These are phyloP conservation scores for Exutisphaerella laricina DNA, from an alignment of 2,329 filamentous ascomycete genomes.

Conservation along the genomic window DNA sequence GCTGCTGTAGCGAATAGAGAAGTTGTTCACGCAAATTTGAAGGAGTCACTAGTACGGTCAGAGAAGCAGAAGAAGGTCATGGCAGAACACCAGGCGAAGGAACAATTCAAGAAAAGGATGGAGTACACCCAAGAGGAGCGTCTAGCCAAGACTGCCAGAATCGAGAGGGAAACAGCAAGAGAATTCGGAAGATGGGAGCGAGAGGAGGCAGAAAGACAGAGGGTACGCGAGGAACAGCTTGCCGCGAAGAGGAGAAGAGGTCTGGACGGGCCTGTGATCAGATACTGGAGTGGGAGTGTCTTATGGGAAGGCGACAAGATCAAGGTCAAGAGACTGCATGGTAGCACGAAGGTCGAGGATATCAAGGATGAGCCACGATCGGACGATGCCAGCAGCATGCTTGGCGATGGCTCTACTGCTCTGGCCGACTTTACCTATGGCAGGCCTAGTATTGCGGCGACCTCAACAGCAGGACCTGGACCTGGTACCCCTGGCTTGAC, in stretches of 20 bases:
- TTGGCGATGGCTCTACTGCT: neutral
- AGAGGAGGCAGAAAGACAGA: slow-evolving; percentile 80
- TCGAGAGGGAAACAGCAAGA: slow-evolving; percentile 78
- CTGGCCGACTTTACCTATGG: slow-evolving; percentile 6
- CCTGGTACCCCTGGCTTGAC: slow-evolving; percentile 13
- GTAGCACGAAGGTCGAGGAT: slow-evolving; percentile 26
- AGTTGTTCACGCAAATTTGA: slow-evolving; percentile 61
- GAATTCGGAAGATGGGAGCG: slow-evolving; percentile 89
- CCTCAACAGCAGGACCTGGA: slow-evolving; percentile 1
- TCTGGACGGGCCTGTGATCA: slow-evolving; percentile 81
- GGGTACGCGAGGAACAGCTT: slow-evolving; percentile 74
- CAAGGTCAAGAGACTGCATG: slow-evolving; percentile 46
- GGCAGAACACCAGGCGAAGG: slow-evolving; percentile 54
- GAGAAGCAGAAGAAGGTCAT: slow-evolving; percentile 63
- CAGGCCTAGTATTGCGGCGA: slow-evolving; percentile 5
- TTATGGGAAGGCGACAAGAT: slow-evolving; percentile 73
- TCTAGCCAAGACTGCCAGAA: slow-evolving; percentile 40
- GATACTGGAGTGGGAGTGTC: slow-evolving; percentile 88
- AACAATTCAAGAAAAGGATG: slow-evolving; percentile 68
- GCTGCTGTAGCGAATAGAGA: slow-evolving; percentile 58
- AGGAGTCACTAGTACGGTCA: slow-evolving; percentile 64
- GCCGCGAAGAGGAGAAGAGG: slow-evolving; percentile 83
- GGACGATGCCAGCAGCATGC: slow-evolving; percentile 4
- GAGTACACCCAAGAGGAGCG: slow-evolving; percentile 83
- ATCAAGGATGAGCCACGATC: slow-evolving; percentile 21